Base-by-base conservation (phyloP, 371 early-diverging fungal species). In the Apophysomyces elegans region DNA sequence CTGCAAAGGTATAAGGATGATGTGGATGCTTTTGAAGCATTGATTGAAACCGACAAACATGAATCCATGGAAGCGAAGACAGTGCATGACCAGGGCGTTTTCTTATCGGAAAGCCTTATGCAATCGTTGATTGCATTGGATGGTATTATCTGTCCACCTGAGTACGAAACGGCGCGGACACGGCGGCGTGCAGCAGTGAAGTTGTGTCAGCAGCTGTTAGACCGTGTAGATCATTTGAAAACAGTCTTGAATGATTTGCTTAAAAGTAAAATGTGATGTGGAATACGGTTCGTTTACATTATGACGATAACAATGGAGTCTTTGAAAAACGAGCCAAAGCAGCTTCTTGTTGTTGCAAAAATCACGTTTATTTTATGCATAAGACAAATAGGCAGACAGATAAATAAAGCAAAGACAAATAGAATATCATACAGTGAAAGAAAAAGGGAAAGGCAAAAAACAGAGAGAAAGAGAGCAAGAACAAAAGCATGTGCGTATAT, bases 121-220 rank as follows among this genome's bases (percentile, higher is more conserved):
- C 63, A 63, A 12, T 21, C 56, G 9, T 16, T 56, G 16, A 37
- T 63, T 18, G 39, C 63, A 37, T 18, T 63, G 13, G 63, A 63
- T 63, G 63, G 63, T 11, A 63, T 63, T 35, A 7, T 56, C 32
- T 63, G 63, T 36, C 56, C 44, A 0, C 7, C 56, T 0, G 63
- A 63, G 5, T 63, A 56, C 13, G 41, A 38, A 54, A 56, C 63
- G 18, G 63, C 63, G 5, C 38, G 63, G 26, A 37, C 38, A 37
- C 45, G 39, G 26, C n/a, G 63, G 11, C 50, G 63, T 18, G 63
- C 45, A n/a, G 63, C 56, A 26, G 63, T 63, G 16, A 50, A 56
- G 21, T 43, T 43, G 36, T 50, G 56, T 37, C 63, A 63, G 21
- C 38, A 41, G 13, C 21, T 63, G 56, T 14, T 63, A 26, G 63